Base-by-base conservation (phyloP, 306 rosid species). In the Inga leiocalycina region DNA sequence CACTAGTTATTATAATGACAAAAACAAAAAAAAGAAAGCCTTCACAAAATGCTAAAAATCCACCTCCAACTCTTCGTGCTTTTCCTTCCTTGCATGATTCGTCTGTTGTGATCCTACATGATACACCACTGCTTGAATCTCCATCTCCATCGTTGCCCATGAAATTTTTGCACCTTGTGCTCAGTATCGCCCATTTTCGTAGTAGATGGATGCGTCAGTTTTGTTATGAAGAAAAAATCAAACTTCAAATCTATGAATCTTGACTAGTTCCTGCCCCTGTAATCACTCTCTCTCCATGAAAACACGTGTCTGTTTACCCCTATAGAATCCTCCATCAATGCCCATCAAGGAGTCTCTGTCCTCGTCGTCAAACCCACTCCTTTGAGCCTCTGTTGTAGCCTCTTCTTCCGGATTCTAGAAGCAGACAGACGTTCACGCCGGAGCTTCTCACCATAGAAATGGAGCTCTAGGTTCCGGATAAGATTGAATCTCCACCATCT, bases 371-470 rank as follows among this genome's bases (percentile, higher is more conserved):
- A 89, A 88, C 8, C 91, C 95, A 74, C 99, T 97, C 83, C 90
- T 92, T 41, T 98, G 91, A 2, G 94, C 94, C 59, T 92, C 97
- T 61, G 97, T 91, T 85, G 94, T 98, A 82, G 79, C 99, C 93
- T 85, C 92, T 90, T 46, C 99, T 90, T 5, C 94, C 99, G 3
- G 99, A 94, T 76, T 97, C 99, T 30, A 93, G 81, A 43, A 90
- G 76, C 78, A 91, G 22, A 49, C 93, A 92, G 1, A 89, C 96
- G 78, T 96, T 97, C 30, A 92, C 98, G 34, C 97, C 94, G 4
- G 99, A 97, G 66, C 97, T 97, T 49, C 99, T 87, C 0, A 98
- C 98, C 12, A 94, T 98, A 11, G 99, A 96, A 16, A 96, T 94
- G 0, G 99, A 96, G 78, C 99, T 96, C 80, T 98, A 86, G 7